Evolutionary conservation across 1,139 yeast species (phyloP).

Genomic region (Keqinozyma sinolaborantium): DNA sequence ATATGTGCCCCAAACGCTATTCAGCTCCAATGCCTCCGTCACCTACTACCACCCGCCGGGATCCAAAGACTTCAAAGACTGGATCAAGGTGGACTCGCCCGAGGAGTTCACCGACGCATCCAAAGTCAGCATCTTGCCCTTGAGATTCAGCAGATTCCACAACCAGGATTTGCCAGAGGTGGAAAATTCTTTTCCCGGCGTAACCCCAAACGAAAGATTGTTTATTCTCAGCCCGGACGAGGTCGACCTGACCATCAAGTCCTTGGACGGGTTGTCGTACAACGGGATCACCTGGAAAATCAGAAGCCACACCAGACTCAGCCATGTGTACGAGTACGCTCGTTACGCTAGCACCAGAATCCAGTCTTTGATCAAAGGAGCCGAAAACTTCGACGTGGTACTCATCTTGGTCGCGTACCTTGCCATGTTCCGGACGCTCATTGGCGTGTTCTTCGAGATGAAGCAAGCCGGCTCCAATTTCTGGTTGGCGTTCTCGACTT

Average conservation of each 20-base stretch:
- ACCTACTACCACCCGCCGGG: constrained; percentile 47
- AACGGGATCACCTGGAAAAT: constrained; percentile 59
- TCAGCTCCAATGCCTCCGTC: constrained; percentile 15
- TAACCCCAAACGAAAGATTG: constrained; percentile 33
- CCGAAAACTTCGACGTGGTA: constrained; percentile 84
- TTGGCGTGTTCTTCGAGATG: constrained; percentile 79
- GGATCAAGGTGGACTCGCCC: constrained; percentile 40
- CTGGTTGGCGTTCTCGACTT: constrained; percentile 84
- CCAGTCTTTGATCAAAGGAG: constrained; percentile 57
- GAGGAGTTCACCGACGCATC: constrained; percentile 36
- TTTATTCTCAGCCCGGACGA: constrained; percentile 39
- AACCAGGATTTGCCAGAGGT: constrained; percentile 29
- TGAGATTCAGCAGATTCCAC: constrained; percentile 48
- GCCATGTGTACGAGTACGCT: constrained; percentile 63
- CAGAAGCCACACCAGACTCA: constrained; percentile 61
- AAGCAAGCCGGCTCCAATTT: constrained; percentile 76
- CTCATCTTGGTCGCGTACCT: constrained; percentile 79
- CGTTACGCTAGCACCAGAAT: constrained; percentile 44
- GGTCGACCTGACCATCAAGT: constrained; percentile 29
- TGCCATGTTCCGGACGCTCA: constrained; percentile 87
- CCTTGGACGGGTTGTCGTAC: constrained; percentile 26
- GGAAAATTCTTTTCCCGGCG: constrained; percentile 28
- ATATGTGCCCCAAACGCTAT: constrained; percentile 48
- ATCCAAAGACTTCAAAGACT: constrained; percentile 30
- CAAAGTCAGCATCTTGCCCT: constrained; percentile 50